Conservation (phyloP, 208 protist genomes). For the Acanthamoeba castellanii region DNA sequence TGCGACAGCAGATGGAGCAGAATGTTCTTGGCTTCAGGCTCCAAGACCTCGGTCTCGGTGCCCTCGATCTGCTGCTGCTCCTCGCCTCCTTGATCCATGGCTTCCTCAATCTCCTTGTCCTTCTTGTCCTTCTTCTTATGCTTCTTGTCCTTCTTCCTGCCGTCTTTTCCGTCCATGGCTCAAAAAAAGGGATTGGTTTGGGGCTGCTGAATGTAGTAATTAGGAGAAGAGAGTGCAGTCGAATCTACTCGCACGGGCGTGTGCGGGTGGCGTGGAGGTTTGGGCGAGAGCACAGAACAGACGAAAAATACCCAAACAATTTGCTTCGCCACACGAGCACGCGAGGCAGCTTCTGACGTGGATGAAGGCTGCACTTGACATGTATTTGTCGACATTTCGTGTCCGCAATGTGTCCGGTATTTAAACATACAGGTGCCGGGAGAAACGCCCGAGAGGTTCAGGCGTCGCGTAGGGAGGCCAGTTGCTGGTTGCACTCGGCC, state of each 20-base stretch:
- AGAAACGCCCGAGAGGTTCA: too few relatives aligned
- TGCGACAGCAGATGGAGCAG: constrained; percentile 70
- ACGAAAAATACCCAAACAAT: neutral
- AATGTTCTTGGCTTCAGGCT: constrained; percentile 62
- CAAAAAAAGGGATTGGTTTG: too few relatives aligned
- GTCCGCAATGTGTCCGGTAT: too few relatives aligned
- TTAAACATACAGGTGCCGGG: too few relatives aligned
- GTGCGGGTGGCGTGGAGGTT: neutral
- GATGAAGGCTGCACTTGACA: too few relatives aligned
- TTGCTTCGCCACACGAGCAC: too few relatives aligned
- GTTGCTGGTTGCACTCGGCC: neutral
- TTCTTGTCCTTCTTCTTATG: constrained; percentile 54
- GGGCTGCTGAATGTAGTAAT: neutral
- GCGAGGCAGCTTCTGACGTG: too few relatives aligned
- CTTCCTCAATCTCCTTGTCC: constrained; percentile 58
- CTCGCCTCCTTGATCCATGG: constrained; percentile 46
- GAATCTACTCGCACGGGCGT: neutral
- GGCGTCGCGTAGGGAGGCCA: too few relatives aligned
- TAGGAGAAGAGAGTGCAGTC: neutral
- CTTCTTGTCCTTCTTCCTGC: constrained; percentile 67
- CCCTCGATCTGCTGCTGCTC: constrained; percentile 41
- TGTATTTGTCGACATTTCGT: too few relatives aligned
- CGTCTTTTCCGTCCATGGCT: constrained; percentile 36
- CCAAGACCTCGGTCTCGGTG: constrained; percentile 56
- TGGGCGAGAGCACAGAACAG: neutral